Conservation (phyloP, 805 yeast species). For the Saccharomyces kudriavzevii region DNA sequence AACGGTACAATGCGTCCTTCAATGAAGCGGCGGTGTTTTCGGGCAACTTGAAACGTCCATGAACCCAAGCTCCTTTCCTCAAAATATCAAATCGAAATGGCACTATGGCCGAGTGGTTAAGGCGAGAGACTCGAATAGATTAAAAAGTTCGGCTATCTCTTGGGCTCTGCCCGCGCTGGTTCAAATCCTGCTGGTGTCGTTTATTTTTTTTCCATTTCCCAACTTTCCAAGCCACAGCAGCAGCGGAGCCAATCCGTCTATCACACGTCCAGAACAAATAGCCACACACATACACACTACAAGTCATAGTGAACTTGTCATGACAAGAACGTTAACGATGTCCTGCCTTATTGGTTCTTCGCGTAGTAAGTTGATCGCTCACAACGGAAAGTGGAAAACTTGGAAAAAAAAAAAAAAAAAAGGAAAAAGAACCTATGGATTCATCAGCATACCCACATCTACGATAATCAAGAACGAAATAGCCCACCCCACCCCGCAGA, state of each 20-base stretch:
- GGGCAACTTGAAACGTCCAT: too few species aligned
- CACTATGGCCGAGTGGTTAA: conserved; percentile 72
- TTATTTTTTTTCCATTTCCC: conserved; percentile 27
- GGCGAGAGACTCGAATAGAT: conserved; percentile 62
- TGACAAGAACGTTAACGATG: background rate
- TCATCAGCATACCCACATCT: background rate
- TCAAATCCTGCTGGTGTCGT: conserved; percentile 73
- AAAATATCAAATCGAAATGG: conserved; percentile 14
- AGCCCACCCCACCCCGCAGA: background rate
- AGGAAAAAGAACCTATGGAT: too few species aligned
- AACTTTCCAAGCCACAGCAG: too few species aligned
- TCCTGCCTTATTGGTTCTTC: background rate
- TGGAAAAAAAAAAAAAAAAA: background rate
- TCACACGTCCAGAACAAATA: too few species aligned
- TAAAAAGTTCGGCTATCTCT: conserved; percentile 36
- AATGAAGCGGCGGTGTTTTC: too few species aligned
- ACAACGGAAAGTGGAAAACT: background rate
- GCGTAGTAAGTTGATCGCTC: background rate
- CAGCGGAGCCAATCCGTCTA: too few species aligned
- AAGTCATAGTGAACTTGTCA: background rate
- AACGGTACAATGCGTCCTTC: too few species aligned
- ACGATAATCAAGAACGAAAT: background rate
- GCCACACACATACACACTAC: too few species aligned
- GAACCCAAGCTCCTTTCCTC: background rate
- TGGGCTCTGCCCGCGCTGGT: conserved; percentile 77